Evolutionary conservation across 1,284 basidiomycete species (phyloP), one percentile per base, ranked within the genome.

Genomic region (Ustilago curta): DNA sequence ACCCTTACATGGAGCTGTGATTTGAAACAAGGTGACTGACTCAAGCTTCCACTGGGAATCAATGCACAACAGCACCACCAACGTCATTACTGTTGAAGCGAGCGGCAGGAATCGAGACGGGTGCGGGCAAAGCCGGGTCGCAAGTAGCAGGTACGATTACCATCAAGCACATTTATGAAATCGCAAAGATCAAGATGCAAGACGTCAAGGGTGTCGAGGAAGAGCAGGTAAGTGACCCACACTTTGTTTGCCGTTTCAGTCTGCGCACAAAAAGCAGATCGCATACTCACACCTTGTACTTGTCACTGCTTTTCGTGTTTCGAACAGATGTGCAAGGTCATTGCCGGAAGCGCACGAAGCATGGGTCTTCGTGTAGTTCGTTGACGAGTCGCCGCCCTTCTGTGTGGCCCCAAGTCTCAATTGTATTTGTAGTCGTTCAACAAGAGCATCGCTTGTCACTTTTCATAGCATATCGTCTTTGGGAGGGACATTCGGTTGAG

Each of bases 91-190:
- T 99, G 73, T 88, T 99, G 79, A 97, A 96, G 87, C 91, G 94
- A 85, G 92, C 93, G 27, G 91, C 94, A 45, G 92, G 92, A 9
- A 91, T 98, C 81, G 92, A 94, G 79, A 95, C 94, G 86, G 96
- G 95, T 2, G 78, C 86, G 1, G 84, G 84, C 18, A 78, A 80
- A 44, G 89, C 92, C 40, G 92, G 90, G 42, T 90, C 90, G 80
- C 66, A 93, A 91, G 90, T 84, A 87, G 88, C 66, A 88, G 94
- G 93, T 51, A 94, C 91, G 29, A 89, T 99, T 81, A 93, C 90
- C 77, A 89, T 99, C 82, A 99, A 99, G 88, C 95, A 98, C 87
- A 89, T 99, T 83, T 99, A 97, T 86, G 97, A 99, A 88, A 98
- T 99, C 84, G 95, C 97, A 40, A 97, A 93, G 88, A 93, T 99